phyloP scores from a whole-genome alignment of 441 rosid genomes.

The Erodium texanum region DNA sequence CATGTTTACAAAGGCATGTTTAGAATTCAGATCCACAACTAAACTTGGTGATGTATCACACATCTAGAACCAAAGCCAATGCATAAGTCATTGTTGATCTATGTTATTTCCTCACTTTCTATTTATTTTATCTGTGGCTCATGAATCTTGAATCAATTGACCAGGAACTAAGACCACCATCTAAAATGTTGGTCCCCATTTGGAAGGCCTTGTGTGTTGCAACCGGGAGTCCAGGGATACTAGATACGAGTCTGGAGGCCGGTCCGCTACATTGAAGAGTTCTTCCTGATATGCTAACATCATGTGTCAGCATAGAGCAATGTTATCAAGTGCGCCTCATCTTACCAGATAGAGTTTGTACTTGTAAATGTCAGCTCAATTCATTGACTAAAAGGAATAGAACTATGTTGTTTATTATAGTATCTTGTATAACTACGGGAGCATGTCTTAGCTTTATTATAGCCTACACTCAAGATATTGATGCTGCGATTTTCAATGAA shows the following conservation, averaged over 20 bases:
- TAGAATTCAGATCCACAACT: not conserved
- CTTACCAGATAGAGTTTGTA: slow-evolving; percentile 2
- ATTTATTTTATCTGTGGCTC: not conserved
- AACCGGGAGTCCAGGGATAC: slow-evolving; percentile 30
- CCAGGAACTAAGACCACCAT: slow-evolving; percentile 66
- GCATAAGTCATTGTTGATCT: not conserved
- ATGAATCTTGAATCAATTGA: slow-evolving; percentile 13
- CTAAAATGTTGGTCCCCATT: slow-evolving; percentile 72
- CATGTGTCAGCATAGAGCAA: not conserved
- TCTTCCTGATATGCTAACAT: not conserved
- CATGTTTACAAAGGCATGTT: slow-evolving; percentile 1
- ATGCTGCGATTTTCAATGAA: too few species aligned
- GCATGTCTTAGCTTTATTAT: too few species aligned
- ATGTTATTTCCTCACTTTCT: not conserved
- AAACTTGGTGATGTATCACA: not conserved
- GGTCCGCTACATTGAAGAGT: not conserved
- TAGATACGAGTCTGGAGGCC: slow-evolving; percentile 3
- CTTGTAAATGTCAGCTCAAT: not conserved
- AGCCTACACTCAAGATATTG: too few species aligned
- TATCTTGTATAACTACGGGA: too few species aligned
- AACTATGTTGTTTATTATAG: not conserved
- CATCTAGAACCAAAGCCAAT: not conserved
- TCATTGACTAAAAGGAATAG: not conserved
- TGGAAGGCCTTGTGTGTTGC: slow-evolving; percentile 74
- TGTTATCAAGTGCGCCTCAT: not conserved